Conservation (phyloP, 257 asterid species). For the Eustoma russellianum region DNA sequence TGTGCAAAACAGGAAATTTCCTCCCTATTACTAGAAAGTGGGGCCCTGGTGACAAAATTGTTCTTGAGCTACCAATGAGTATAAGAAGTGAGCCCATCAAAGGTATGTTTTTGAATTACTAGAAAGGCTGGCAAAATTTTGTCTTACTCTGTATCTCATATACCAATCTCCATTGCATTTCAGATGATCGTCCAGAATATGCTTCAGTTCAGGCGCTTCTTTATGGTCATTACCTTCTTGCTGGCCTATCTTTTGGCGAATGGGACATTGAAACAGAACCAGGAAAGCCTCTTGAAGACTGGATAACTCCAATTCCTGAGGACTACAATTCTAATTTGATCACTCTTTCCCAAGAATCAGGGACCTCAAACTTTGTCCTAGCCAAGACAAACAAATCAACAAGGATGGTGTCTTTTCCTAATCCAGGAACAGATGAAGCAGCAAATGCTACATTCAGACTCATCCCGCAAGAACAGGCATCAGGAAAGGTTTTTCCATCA, state of each 20-base stretch:
- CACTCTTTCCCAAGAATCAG: slow-evolving; percentile 58
- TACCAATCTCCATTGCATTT: not conserved
- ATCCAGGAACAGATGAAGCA: slow-evolving; percentile 50
- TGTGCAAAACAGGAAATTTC: slow-evolving; percentile 48
- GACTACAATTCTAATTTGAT: slow-evolving; percentile 38
- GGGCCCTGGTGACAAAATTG: slow-evolving; percentile 53
- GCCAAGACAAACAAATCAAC: slow-evolving; percentile 33
- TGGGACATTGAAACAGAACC: slow-evolving; percentile 53
- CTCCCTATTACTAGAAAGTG: slow-evolving; percentile 42
- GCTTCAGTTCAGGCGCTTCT: slow-evolving; percentile 64
- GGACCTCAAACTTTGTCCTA: slow-evolving; percentile 19
- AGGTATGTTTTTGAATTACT: slow-evolving; percentile 28
- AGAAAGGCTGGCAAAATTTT: too few species aligned
- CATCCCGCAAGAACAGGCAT: slow-evolving; percentile 11
- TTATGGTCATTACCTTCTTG: slow-evolving; percentile 90
- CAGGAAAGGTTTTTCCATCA: slow-evolving; percentile 15
- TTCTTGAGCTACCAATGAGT: slow-evolving; percentile 53
- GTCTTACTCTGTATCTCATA: too few species aligned
- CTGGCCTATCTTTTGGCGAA: slow-evolving; percentile 54
- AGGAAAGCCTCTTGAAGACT: slow-evolving; percentile 31
- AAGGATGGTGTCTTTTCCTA: slow-evolving; percentile 35
- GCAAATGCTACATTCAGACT: slow-evolving; percentile 49
- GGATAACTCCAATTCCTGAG: slow-evolving; percentile 47
- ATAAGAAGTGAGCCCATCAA: slow-evolving; percentile 67
- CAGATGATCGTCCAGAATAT: slow-evolving; percentile 68